phyloP scores from a whole-genome alignment of 495 filamentous ascomycete species.

The Daldinia vernicosa region DNA sequence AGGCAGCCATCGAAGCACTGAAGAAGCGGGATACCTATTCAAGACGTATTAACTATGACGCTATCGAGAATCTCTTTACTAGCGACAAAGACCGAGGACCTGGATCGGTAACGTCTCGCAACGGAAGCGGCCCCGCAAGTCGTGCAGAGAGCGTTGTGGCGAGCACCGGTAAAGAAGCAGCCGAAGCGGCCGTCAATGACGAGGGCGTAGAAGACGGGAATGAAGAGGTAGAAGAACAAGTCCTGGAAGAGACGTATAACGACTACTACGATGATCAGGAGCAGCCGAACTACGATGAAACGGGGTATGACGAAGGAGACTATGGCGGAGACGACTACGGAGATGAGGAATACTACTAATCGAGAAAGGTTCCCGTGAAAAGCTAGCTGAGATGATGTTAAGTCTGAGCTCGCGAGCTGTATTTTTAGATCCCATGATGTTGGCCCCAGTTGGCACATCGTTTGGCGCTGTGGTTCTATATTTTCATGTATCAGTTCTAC shows the following conservation, averaged over 20 bases:
- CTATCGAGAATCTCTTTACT: slow-evolving; percentile 65
- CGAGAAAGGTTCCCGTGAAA: neutral
- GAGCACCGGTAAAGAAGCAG: slow-evolving; percentile 11
- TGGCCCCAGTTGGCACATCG: neutral
- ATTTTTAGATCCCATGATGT: neutral
- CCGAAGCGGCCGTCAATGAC: slow-evolving; percentile 18
- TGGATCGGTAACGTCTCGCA: slow-evolving; percentile 46
- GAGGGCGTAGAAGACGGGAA: slow-evolving; percentile 33
- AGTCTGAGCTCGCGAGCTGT: neutral
- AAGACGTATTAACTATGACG: slow-evolving; percentile 85
- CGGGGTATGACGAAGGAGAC: slow-evolving; percentile 44
- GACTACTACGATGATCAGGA: slow-evolving; percentile 42
- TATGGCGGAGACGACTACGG: slow-evolving; percentile 46
- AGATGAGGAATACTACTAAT: slow-evolving; percentile 36
- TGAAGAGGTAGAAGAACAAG: slow-evolving; percentile 37
- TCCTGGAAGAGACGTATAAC: slow-evolving; percentile 38
- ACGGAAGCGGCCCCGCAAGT: slow-evolving; percentile 40
- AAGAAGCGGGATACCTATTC: slow-evolving; percentile 71
- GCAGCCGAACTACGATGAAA: slow-evolving; percentile 18
- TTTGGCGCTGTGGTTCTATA: neutral
- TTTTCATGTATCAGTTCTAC: neutral
- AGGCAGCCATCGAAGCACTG: slow-evolving; percentile 78
- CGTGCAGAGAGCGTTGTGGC: slow-evolving; percentile 39
- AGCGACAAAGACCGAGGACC: slow-evolving; percentile 49
- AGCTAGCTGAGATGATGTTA: neutral